These are phyloP conservation scores for Cryptococcus sp. DNA, from an alignment of 1,284 basidiomycete genomes.

Conservation along the genomic window DNA sequence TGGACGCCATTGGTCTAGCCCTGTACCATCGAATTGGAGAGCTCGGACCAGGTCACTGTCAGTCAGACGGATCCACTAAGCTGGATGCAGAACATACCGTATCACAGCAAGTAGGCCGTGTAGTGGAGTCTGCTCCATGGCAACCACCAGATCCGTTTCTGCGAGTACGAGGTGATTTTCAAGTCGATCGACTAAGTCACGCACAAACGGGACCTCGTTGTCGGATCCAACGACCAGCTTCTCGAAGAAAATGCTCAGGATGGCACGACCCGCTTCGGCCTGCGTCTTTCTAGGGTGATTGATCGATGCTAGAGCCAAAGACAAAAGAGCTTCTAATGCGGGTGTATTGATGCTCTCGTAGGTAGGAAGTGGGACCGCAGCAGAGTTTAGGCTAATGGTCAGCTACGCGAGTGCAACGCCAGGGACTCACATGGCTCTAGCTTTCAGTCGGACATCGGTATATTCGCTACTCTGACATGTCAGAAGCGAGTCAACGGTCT, in stretches of 20 bases:
- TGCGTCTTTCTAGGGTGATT: slow-evolving; percentile 43
- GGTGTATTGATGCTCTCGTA: slow-evolving; percentile 23
- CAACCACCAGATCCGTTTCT: slow-evolving; percentile 30
- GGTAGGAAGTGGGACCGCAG: slow-evolving; percentile 32
- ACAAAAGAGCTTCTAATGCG: slow-evolving; percentile 13
- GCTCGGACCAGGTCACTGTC: slow-evolving; percentile 27
- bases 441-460: slow-evolving; percentile 34
- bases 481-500: slow-evolving; percentile 32
- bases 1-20: slow-evolving; percentile 14
- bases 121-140: slow-evolving; percentile 36
- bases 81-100: slow-evolving; percentile 20
- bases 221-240: slow-evolving; percentile 19
- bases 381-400: slow-evolving; percentile 29
- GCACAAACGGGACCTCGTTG: slow-evolving; percentile 19
- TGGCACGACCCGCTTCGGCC: slow-evolving; percentile 44
- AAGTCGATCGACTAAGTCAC: slow-evolving; percentile 19
- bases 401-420: slow-evolving; percentile 1
- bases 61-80: not conserved
- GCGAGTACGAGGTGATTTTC: slow-evolving; percentile 24
- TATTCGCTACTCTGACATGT: slow-evolving; percentile 44
- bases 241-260: slow-evolving; percentile 37
- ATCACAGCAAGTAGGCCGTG: slow-evolving; percentile 41
- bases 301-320: slow-evolving; percentile 27
- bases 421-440: slow-evolving; percentile 37
- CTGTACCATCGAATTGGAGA: slow-evolving; percentile 5